Conservation (phyloP, 805 yeast genomes). For the Candida verbasci region DNA sequence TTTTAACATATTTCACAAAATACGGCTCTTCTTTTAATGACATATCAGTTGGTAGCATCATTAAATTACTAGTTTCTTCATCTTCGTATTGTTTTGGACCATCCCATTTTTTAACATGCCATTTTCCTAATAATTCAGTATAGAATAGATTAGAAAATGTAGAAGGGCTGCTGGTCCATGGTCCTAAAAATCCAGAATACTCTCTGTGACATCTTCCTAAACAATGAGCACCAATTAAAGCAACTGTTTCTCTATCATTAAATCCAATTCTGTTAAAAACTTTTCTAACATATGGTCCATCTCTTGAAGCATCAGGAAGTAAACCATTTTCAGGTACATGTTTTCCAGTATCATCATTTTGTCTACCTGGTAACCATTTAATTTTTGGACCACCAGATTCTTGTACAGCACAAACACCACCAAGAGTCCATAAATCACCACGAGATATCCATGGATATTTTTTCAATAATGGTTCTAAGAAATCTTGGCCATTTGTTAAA, state of each 20-base stretch:
- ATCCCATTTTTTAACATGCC: conserved; percentile 47
- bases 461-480: conserved; percentile 51
- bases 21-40: conserved; percentile 44
- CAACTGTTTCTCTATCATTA: conserved; percentile 36
- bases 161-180: conserved; percentile 41
- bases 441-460: conserved; percentile 66
- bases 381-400: conserved; percentile 75
- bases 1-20: conserved; percentile 43
- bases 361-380: conserved; percentile 81
- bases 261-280: conserved; percentile 56
- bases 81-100: conserved; percentile 40
- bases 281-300: conserved; percentile 58
- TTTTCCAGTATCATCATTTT: conserved; percentile 46
- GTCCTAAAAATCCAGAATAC: conserved; percentile 38
- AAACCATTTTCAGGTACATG: conserved; percentile 64
- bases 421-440: conserved; percentile 78
- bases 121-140: conserved; percentile 41
- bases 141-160: conserved; percentile 39
- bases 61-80: conserved; percentile 32
- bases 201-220: conserved; percentile 37
- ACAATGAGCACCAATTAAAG: conserved; percentile 40
- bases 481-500: conserved; percentile 51
- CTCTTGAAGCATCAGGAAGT: conserved; percentile 69
- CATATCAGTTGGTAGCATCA: conserved; percentile 62
- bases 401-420: conserved; percentile 76